A percentile compares a stretch with the other conserved stretches of the same genome.
phyloP scores from a whole-genome alignment of 495 filamentous ascomycete species.

The Penicillium salamii region DNA sequence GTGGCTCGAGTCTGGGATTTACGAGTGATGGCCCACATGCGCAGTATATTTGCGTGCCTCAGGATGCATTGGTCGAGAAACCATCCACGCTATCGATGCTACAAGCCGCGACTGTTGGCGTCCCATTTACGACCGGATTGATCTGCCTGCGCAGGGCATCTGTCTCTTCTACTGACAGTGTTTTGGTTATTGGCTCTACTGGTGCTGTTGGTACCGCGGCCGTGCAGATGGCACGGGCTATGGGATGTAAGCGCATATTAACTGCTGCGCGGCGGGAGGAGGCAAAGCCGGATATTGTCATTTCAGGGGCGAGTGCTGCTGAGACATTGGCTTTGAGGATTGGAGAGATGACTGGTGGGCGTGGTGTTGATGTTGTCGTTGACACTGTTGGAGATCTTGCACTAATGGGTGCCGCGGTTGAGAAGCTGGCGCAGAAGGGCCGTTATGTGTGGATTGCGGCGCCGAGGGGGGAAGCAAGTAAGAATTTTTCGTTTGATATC shows the following conservation, averaged over 20 bases:
- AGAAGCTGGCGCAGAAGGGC: constrained; percentile 12
- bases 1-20: constrained; percentile 18
- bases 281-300: constrained; percentile 8
- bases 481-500: constrained; percentile 11
- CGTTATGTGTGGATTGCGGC: constrained; percentile 22
- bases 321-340: background rate
- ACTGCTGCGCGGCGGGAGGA: constrained; percentile 11
- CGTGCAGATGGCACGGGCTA: constrained; percentile 15
- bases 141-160: constrained; percentile 12
- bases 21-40: constrained; percentile 13
- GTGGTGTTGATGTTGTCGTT: constrained; percentile 19
- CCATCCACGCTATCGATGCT: constrained; percentile 6
- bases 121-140: constrained; percentile 18
- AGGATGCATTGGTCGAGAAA: constrained; percentile 15
- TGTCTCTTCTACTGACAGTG: constrained; percentile 6
- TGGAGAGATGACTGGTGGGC: constrained; percentile 7
- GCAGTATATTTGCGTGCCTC: constrained; percentile 14
- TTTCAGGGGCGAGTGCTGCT: background rate
- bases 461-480: constrained; percentile 12
- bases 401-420: constrained; percentile 14
- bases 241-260: constrained; percentile 17
- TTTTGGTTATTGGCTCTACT: constrained; percentile 17
- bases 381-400: constrained; percentile 17
- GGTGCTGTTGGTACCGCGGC: constrained; percentile 19
- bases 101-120: constrained; percentile 21